These are phyloP conservation scores for Rubia peregrina DNA, from an alignment of 305 asterid species.

Conservation along the genomic window DNA sequence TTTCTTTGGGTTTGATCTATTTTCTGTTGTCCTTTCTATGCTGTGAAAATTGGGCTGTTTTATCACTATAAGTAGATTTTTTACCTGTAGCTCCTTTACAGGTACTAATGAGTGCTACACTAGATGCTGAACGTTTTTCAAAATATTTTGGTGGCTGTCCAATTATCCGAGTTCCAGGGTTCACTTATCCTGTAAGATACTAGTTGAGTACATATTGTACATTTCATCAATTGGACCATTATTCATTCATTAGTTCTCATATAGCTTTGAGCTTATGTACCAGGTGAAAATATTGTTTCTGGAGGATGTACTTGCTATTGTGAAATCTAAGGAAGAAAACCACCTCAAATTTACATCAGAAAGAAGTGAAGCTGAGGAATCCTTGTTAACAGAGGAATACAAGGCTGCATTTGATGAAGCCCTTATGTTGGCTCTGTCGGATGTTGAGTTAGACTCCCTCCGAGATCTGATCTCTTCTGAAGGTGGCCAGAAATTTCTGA, in stretches of 20 bases:
- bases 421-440: slow-evolving; percentile 56
- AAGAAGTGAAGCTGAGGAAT: slow-evolving; percentile 28
- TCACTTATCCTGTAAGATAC: slow-evolving; percentile 73
- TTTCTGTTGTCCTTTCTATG: slow-evolving; percentile 1
- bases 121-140: slow-evolving; percentile 89
- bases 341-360: slow-evolving; percentile 22
- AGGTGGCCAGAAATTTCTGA: slow-evolving; percentile 39
- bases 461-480: slow-evolving; percentile 63
- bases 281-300: slow-evolving; percentile 70
- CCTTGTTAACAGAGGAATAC: slow-evolving; percentile 48
- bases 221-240: not conserved
- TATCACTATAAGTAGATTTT: not conserved
- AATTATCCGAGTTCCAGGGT: slow-evolving; percentile 84
- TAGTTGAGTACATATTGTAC: slow-evolving; percentile 5
- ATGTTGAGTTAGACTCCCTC: slow-evolving; percentile 66
- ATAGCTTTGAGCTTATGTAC: slow-evolving; percentile 20
- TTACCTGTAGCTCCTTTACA: slow-evolving; percentile 29
- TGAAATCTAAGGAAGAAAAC: slow-evolving; percentile 41
- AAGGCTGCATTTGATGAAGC: slow-evolving; percentile 76
- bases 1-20: not conserved
- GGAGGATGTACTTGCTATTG: slow-evolving; percentile 73
- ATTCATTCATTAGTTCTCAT: slow-evolving; percentile 17
- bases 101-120: slow-evolving; percentile 97
- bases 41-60: not conserved
- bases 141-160: slow-evolving; percentile 89